phyloP scores from a whole-genome alignment of 768 basidiomycete genomes.

The Collybiopsis luxurians region DNA sequence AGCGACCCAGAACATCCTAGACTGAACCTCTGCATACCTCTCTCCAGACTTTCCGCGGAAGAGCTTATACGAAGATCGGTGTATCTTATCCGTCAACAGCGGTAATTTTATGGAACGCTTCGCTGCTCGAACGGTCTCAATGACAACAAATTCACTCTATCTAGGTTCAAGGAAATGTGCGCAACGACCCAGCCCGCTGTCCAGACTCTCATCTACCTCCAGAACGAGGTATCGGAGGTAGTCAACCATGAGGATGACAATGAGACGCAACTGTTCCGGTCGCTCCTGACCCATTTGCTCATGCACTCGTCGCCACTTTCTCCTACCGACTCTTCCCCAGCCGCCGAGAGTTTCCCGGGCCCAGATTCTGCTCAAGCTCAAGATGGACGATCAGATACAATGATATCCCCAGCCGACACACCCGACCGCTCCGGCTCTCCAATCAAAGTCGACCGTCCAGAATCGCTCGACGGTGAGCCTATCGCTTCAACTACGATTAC shows the following conservation, averaged over 20 bases:
- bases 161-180: slow-evolving; percentile 83
- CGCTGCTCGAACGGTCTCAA: background rate
- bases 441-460: background rate
- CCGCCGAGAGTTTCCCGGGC: background rate
- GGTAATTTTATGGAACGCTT: slow-evolving; percentile 44
- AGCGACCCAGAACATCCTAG: background rate
- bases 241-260: slow-evolving; percentile 66
- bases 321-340: slow-evolving; percentile 8
- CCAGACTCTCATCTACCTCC: slow-evolving; percentile 69
- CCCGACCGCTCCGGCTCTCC: background rate
- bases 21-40: background rate
- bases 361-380: background rate
- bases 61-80: slow-evolving; percentile 64
- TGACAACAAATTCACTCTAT: background rate
- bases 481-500: background rate
- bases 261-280: slow-evolving; percentile 62
- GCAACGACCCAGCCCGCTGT: slow-evolving; percentile 51
- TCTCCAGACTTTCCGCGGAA: slow-evolving; percentile 53
- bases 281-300: slow-evolving; percentile 64
- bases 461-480: background rate
- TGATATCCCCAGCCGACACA: background rate
- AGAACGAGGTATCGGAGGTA: slow-evolving; percentile 63
- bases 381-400: background rate
- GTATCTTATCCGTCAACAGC: slow-evolving; percentile 67
- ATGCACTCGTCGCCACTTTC: slow-evolving; percentile 28